Evolutionary conservation across 2,329 filamentous ascomycete species (phyloP), one percentile per base, ranked within the genome.

Genomic region (Hysterium pulicare): DNA sequence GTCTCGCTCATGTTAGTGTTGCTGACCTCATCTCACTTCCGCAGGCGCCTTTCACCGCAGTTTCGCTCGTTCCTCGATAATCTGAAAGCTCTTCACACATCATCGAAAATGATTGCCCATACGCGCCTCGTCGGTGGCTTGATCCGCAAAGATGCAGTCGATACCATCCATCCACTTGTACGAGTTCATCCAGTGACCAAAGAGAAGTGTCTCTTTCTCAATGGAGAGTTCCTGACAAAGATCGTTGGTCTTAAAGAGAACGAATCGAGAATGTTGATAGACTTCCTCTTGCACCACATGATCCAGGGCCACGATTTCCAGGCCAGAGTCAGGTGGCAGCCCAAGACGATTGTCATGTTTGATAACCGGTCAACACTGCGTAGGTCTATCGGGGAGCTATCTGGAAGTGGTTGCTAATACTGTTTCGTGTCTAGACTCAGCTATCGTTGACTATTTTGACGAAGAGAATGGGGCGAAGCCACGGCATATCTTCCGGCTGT

Each of bases 401-500:
- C 16, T 34, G 32, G 8, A 9, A 8, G 8, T 17, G 19, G 26
- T 30, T 10, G 26, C 10, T 10, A 30, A 30, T 10, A 30, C 26
- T 10, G n/a, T 8, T 44, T n/a, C n/a, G n/a, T n/a, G n/a, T n/a
- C n/a, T n/a, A 74, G 71, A 76, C 52, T 73, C 73, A 2, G 73
- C 72, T 20, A 73, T 74, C 32, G 71, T 76, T 4, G 73, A 76
- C 51, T 75, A 75, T 46, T 49, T 70, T 31, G 66, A 69, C 40
- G 70, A 72, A 24, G 73, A 75, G 34, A 64, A 67, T 32, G 66
- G 67, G 34, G 69, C 69, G 2, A 69, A 73, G 54, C 64, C 71
- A 30, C 63, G 73, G 33, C 73, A 75, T 51, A 70, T 75, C 35
- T 75, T 76, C 63, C 72, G 73, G n/a, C 63, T 76, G 21, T 66